These are phyloP conservation scores for Immersiporthe knoxdaviesiana DNA, from an alignment of 2,329 filamentous ascomycete genomes.

Conservation along the genomic window DNA sequence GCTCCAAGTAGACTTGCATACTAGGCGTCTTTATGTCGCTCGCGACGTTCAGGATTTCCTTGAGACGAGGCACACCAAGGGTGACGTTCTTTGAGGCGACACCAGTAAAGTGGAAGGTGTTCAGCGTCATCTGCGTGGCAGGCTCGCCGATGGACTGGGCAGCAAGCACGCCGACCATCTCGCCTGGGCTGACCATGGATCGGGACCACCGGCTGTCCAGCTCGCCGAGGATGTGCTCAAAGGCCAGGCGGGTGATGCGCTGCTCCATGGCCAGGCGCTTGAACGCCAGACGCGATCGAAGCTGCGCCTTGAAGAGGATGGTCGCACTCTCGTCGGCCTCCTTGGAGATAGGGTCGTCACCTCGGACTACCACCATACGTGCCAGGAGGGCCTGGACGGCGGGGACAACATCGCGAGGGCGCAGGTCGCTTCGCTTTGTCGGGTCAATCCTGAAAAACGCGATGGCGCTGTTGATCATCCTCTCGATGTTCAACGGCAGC, in stretches of 20 bases:
- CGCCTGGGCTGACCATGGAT: constrained; percentile 85
- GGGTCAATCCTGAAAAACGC: constrained; percentile 90
- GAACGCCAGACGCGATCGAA: constrained; percentile 88
- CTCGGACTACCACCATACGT: constrained; percentile 82
- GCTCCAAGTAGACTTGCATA: constrained; percentile 87
- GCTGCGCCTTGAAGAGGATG: constrained; percentile 86
- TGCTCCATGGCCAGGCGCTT: constrained; percentile 88
- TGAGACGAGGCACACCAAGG: constrained; percentile 96
- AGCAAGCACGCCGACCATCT: constrained; percentile 98
- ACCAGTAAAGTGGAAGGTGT: constrained; percentile 99
- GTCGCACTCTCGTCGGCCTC: constrained; percentile 91
- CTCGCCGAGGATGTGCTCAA: constrained; percentile 90
- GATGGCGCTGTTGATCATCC: constrained; percentile 89
- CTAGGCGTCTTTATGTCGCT: constrained; percentile 98
- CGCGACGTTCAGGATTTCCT: constrained; percentile 98
- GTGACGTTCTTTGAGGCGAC: constrained; percentile 99
- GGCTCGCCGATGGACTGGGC: constrained; percentile 99
- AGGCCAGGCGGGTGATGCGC: constrained; percentile 85
- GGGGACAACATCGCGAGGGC: constrained; percentile 84
- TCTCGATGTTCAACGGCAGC: constrained; percentile 86
- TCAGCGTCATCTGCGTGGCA: constrained; percentile 98
- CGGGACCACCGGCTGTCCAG: constrained; percentile 86
- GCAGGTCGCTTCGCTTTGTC: constrained; percentile 82
- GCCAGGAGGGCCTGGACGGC: constrained; percentile 75
- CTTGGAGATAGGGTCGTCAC: constrained; percentile 76